A percentile compares a stretch with the other conserved stretches of the same genome.
Evolutionary conservation across 2,329 filamentous ascomycete genomes (phyloP).

Genomic region (Chrysoporthe cubensis): DNA sequence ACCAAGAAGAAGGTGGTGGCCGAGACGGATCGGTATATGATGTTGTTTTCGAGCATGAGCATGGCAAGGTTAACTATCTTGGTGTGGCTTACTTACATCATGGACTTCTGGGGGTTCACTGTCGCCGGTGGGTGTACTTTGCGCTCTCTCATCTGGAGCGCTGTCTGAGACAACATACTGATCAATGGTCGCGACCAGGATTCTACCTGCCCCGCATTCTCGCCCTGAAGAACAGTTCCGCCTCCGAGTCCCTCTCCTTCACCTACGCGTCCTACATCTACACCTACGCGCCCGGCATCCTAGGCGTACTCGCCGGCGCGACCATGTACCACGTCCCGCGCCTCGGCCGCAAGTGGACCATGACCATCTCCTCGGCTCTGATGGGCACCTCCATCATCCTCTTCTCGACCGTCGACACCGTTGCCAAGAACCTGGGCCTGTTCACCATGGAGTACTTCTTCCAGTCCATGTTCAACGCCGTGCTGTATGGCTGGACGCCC

Average conservation of each 20-base stretch:
- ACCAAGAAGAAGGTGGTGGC: conserved; percentile 27
- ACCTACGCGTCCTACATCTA: conserved; percentile 59
- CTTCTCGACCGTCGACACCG: conserved; percentile 48
- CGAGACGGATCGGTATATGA: conserved; percentile 36
- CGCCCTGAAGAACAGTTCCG: conserved; percentile 53
- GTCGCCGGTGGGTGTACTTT: conserved; percentile 38
- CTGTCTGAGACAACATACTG: not conserved
- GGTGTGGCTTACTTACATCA: conserved; percentile 44
- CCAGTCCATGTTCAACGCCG: conserved; percentile 55
- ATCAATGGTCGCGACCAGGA: conserved; percentile 30
- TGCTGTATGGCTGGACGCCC: conserved; percentile 56
- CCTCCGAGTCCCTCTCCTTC: conserved; percentile 45
- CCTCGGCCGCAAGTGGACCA: conserved; percentile 45
- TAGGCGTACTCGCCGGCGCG: conserved; percentile 54
- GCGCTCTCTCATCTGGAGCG: fast-evolving
- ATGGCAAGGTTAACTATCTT: conserved; percentile 43
- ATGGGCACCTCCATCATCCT: conserved; percentile 50
- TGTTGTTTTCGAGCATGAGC: conserved; percentile 39
- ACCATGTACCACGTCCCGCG: conserved; percentile 45
- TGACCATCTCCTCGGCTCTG: conserved; percentile 46
- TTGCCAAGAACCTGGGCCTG: conserved; percentile 51
- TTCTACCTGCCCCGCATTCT: conserved; percentile 54
- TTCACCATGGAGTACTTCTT: conserved; percentile 58
- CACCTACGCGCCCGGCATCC: conserved; percentile 56
- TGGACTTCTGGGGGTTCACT: conserved; percentile 45